Base-by-base conservation (phyloP, 805 yeast species). In the Wickerhamiella shivajii region DNA sequence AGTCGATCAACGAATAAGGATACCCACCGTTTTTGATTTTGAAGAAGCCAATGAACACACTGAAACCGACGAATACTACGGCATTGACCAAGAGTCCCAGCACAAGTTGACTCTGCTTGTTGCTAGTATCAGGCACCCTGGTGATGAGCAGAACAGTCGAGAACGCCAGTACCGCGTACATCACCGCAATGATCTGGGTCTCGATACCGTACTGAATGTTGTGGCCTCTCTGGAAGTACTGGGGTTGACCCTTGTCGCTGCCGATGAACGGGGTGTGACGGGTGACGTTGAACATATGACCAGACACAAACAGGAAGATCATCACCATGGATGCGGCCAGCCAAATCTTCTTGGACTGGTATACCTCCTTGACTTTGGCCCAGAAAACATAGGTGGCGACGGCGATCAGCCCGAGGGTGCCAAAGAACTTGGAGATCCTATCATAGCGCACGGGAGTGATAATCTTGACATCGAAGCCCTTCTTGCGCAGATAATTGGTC, bases 241-340 rank as follows among this genome's bases (percentile, higher is more conserved):
- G 66, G 17, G 61, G 52, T 17, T 50, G 51, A 30, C 69, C 69
- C 27, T 53, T 44, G 23, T 52, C 53, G 27, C 55, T 53, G 27
- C 55, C 53, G 23, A 67, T 61, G 41, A 64, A 60, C 19, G 66
- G 84, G 5, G 75, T 65, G 24, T 68, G 67, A 55, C 96, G 71
- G 42, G 90, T 90, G 44, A 70, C 68, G 54, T 83, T 85, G 67
- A 73, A 90, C 98, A 90, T 90, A 58, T 84, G 78, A 12, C 98
- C 98, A 6, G 87, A 64, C 30, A 69, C 72, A 63, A 85, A 79
- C 44, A 84, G 58, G 39, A 85, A 60, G 23, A 80, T 66, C 13
- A 68, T 45, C 37, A 77, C 59, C n/a, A 79, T 61, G 3, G 79
- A 66, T 8, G 68, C 28, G 2, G 72, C 68, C 27, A 79, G 77